Evolutionary conservation across 148 eudicot genomes (phyloP).

Genomic region (Polygonum maritimum): DNA sequence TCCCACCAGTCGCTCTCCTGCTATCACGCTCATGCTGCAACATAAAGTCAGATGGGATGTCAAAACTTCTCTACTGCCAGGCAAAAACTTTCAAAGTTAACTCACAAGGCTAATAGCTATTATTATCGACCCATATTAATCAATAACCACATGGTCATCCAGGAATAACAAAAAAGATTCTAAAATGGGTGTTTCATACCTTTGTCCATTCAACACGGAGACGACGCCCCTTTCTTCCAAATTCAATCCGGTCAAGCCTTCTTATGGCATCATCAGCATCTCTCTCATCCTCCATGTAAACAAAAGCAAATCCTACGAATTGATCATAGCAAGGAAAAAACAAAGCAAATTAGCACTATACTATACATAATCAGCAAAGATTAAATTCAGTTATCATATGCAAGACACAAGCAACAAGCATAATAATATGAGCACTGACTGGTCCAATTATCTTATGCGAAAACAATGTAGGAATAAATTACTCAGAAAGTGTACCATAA

Average conservation of each 20-base stretch:
- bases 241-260: slow-evolving; percentile 57
- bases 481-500: slow-evolving; percentile 23
- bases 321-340: slow-evolving; percentile 10
- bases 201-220: slow-evolving; percentile 87
- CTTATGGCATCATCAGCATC: slow-evolving; percentile 50
- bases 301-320: slow-evolving; percentile 42
- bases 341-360: neutral
- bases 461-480: slow-evolving; percentile 12
- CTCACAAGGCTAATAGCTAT: neutral
- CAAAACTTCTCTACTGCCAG: neutral
- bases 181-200: slow-evolving; percentile 21
- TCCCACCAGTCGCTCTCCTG: slow-evolving; percentile 40
- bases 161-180: neutral
- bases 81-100: neutral
- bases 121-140: no score
- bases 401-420: slow-evolving; percentile 6
- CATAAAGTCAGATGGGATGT: neutral
- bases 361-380: neutral
- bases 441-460: slow-evolving; percentile 8
- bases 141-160: neutral
- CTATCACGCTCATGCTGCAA: slow-evolving; percentile 72
- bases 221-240: slow-evolving; percentile 75
- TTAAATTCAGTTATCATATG: neutral
- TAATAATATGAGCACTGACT: slow-evolving; percentile 5
- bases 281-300: slow-evolving; percentile 52